phyloP scores from a whole-genome alignment of 257 asterid genomes.

The Cordia subcordata region DNA sequence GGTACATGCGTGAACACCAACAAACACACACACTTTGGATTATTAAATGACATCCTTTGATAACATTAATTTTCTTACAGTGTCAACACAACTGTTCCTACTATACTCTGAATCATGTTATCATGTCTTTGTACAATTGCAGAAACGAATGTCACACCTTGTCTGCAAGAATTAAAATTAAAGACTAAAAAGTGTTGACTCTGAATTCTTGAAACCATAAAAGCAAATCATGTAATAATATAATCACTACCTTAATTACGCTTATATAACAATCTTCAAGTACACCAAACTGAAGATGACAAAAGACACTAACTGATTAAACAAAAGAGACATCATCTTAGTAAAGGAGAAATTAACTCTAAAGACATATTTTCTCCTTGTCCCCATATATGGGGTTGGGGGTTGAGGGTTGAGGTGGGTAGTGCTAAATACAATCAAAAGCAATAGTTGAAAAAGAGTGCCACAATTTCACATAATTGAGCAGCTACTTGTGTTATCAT shows the following conservation, averaged over 20 bases:
- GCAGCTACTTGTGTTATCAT: conserved; percentile 61
- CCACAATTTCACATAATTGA: conserved; percentile 43
- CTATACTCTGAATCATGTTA: conserved; percentile 4
- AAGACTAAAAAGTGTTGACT: conserved; percentile 10
- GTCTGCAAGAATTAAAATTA: conserved; percentile 6
- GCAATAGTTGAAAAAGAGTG: not conserved
- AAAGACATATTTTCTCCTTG: not conserved
- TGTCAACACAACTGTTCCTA: conserved; percentile 6
- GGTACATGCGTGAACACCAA: conserved; percentile 8
- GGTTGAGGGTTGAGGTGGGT: no score
- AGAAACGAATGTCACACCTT: conserved; percentile 30
- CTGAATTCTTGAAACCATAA: not conserved
- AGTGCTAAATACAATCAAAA: not conserved
- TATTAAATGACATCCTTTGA: no score
- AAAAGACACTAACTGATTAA: conserved; percentile 1
- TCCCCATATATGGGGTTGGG: no score
- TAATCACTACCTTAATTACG: not conserved
- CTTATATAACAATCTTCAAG: conserved; percentile 1
- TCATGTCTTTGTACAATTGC: conserved; percentile 12
- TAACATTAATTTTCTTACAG: not conserved
- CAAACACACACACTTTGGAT: not conserved
- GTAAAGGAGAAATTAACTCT: not conserved
- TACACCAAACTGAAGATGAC: not conserved
- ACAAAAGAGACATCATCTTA: not conserved
- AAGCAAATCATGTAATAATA: not conserved